phyloP scores from a whole-genome alignment of 2,329 filamentous ascomycete species.

The Dactylellina drechsleri region DNA sequence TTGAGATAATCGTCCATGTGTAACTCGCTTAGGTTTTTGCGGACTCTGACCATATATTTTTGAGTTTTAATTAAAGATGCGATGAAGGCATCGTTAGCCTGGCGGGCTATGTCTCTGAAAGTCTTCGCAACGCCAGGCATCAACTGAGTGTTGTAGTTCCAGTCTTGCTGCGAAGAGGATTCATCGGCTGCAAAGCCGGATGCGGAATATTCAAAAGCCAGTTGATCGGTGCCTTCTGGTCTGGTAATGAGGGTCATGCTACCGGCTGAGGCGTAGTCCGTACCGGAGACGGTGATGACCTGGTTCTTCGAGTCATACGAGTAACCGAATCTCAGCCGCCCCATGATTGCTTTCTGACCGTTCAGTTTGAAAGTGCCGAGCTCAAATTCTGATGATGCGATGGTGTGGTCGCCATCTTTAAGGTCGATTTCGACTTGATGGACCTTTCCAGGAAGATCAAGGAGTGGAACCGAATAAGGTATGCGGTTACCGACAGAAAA shows the following conservation, averaged over 20 bases:
- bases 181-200: constrained; percentile 7
- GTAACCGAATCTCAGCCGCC: constrained; percentile 4
- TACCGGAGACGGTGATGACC: constrained; percentile 3
- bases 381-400: not conserved
- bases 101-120: too few species aligned
- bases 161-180: not conserved
- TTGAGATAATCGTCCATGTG: too few species aligned
- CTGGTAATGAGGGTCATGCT: constrained; percentile 13
- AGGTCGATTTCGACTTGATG: too few species aligned
- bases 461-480: too few species aligned
- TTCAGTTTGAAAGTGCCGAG: constrained; percentile 1
- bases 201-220: constrained; percentile 3
- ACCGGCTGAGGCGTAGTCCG: constrained; percentile 7
- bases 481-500: too few species aligned
- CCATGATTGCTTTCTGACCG: constrained; percentile 1
- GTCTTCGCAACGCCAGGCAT: not conserved
- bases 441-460: too few species aligned
- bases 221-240: constrained; percentile 7
- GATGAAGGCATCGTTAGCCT: too few species aligned
- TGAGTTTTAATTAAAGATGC: too few species aligned
- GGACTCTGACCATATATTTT: too few species aligned
- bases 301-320: constrained; percentile 3
- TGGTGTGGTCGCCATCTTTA: too few species aligned
- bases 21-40: too few species aligned
- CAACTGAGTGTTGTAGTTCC: constrained; percentile 9